Base-by-base conservation (phyloP, 1,284 basidiomycete species). In the Cutaneotrichosporon dermatis region DNA sequence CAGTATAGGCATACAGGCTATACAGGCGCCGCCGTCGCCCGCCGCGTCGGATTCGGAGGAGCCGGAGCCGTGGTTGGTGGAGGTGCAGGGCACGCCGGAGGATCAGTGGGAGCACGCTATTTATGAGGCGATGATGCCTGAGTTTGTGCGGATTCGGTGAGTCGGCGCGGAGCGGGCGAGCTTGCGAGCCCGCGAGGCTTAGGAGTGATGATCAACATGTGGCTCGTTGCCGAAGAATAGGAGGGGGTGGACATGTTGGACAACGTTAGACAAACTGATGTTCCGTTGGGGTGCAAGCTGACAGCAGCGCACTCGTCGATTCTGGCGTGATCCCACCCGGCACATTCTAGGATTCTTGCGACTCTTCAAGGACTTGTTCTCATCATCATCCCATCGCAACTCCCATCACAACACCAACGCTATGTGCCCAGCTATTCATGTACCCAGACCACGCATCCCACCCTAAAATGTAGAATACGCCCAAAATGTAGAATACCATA, bases 61-160 rank as follows among this genome's bases (percentile, higher is more conserved):
- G n/a, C 35, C 34, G 15, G 51, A 25, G 11, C 11, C 25, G 37
- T 46, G 39, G 44, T 45, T 56, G 7, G 40, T 15, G 3, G 44
- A 43, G 6, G 33, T 53, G 13, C 9, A 42, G 2, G 11, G 42
- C n/a, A 40, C 51, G 25, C 54, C 59, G 4, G n/a, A 12, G 39
- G 51, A 60, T 42, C 48, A n/a, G 13, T 60, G 54, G 54, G 59
- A 54, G 51, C 39, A 34, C 15, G 40, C 46, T 25, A 48, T 60
- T 39, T 60, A 60, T 51, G 46, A 43, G 3, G 50, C 54, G 13
- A 56, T 60, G 54, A 36, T 53, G 40, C 50, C 45, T 15, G 59
- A 60, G 54, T 60, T 52, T 42, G 37, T 35, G 16, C 59, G 59
- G 2, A 34, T 60, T 9, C 44, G 54, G 54, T 60, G 44, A 41